These are phyloP conservation scores for Torulaspora quercuum DNA, from an alignment of 805 yeast genomes.

Conservation along the genomic window DNA sequence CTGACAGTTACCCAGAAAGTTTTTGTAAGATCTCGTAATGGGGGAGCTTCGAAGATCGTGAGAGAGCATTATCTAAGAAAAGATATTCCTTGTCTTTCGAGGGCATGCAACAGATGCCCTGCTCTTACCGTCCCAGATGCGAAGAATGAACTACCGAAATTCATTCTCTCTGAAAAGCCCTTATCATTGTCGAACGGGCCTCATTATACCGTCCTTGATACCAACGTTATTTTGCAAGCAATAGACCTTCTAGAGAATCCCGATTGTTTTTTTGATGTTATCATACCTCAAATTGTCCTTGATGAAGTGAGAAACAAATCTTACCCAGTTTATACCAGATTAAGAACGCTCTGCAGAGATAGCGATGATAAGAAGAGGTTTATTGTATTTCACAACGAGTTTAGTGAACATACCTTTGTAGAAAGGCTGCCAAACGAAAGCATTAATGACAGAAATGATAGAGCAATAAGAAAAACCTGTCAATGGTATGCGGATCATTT, in stretches of 20 bases:
- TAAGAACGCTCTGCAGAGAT: constrained; percentile 68
- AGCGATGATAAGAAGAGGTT: constrained; percentile 63
- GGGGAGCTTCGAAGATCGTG: constrained; percentile 85
- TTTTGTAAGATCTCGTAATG: constrained; percentile 84
- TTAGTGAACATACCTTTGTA: constrained; percentile 65
- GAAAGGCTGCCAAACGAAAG: constrained; percentile 61
- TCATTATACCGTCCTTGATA: constrained; percentile 85
- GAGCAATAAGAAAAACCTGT: constrained; percentile 77
- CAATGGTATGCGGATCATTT: constrained; percentile 73
- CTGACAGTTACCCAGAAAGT: constrained; percentile 79
- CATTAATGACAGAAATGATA: constrained; percentile 85
- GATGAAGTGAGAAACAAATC: constrained; percentile 90
- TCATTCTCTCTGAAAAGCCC: constrained; percentile 66
- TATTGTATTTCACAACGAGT: constrained; percentile 91
- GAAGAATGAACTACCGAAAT: constrained; percentile 59
- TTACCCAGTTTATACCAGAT: constrained; percentile 80
- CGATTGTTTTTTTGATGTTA: constrained; percentile 78
- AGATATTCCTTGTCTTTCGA: constrained; percentile 89
- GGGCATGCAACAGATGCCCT: constrained; percentile 61
- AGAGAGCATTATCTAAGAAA: constrained; percentile 90
- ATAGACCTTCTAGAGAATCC: constrained; percentile 83
- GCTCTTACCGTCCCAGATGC: constrained; percentile 55
- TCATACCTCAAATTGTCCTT: constrained; percentile 90
- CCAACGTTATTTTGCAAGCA: constrained; percentile 82
- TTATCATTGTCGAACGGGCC: constrained; percentile 49